These are phyloP conservation scores for Coffea humblotiana DNA, from an alignment of 305 asterid genomes.

Conservation along the genomic window DNA sequence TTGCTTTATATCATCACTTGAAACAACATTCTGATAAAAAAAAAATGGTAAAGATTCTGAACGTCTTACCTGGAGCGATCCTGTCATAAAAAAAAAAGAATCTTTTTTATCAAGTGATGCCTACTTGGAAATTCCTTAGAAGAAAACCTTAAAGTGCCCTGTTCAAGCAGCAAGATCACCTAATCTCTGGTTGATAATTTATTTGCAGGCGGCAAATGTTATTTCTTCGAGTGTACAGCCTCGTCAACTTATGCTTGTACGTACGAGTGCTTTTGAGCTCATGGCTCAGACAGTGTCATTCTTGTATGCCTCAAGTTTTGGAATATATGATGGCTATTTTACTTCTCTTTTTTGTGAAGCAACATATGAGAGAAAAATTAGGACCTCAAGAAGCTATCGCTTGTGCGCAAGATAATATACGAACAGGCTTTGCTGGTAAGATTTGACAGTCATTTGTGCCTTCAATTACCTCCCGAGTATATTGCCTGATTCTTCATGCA, in stretches of 20 bases:
- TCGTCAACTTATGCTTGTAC: conserved; percentile 65
- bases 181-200: conserved; percentile 20
- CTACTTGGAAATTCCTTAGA: too few relatives aligned
- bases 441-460: conserved; percentile 3
- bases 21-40: not conserved
- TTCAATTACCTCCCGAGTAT: too few relatives aligned
- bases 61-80: not conserved
- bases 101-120: not conserved
- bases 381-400: conserved; percentile 60
- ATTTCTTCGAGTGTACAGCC: conserved; percentile 73
- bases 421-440: conserved; percentile 66
- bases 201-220: conserved; percentile 60
- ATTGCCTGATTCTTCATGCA: conserved; percentile 18
- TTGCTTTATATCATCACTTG: not conserved
- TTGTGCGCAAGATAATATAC: conserved; percentile 55
- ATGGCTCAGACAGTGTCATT: not conserved
- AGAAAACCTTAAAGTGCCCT: not conserved
- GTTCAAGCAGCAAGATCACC: not conserved
- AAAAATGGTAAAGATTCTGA: not conserved
- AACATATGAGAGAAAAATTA: conserved; percentile 54
- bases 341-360: conserved; percentile 34
- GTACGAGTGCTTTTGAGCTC: conserved; percentile 22
- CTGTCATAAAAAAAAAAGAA: too few relatives aligned
- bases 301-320: not conserved
- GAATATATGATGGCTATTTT: not conserved